These are phyloP conservation scores for Candida ficus DNA, from an alignment of 805 yeast species.

Conservation along the genomic window DNA sequence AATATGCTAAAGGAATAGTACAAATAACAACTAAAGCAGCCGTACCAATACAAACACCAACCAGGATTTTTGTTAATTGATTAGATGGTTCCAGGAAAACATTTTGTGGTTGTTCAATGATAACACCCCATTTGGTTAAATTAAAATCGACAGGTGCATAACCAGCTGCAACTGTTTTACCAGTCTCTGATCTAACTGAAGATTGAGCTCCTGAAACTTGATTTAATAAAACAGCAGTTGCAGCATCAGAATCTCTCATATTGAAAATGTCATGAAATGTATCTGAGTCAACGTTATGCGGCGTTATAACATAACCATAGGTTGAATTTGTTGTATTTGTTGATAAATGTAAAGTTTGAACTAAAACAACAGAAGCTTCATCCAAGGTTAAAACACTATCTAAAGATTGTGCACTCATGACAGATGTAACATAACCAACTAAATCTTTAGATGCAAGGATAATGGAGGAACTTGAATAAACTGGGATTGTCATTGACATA, in stretches of 20 bases:
- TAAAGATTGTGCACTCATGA: constrained; percentile 42
- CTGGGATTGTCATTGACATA: constrained; percentile 74
- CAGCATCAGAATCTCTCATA: constrained; percentile 28
- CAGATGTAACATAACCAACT: constrained; percentile 66
- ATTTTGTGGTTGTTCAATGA: constrained; percentile 57
- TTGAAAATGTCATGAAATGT: constrained; percentile 22
- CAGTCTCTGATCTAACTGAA: constrained; percentile 32
- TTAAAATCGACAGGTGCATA: constrained; percentile 41
- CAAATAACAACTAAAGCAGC: constrained; percentile 68
- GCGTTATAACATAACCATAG: constrained; percentile 39
- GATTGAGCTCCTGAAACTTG: constrained; percentile 37
- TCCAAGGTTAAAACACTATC: constrained; percentile 35
- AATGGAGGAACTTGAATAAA: constrained; percentile 69
- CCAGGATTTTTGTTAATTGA: constrained; percentile 59
- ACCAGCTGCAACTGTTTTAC: constrained; percentile 48
- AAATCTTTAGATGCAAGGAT: constrained; percentile 42
- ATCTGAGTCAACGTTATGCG: constrained; percentile 10
- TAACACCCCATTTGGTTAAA: constrained; percentile 62
- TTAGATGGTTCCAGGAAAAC: constrained; percentile 60
- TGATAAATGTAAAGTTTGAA: constrained; percentile 16
- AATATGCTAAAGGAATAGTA: constrained; percentile 81
- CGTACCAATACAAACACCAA: constrained; percentile 74
- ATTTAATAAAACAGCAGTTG: constrained; percentile 31
- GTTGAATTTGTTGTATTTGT: constrained; percentile 25
- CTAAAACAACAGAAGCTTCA: constrained; percentile 27